Percentiles rank a stretch among this genome's conserved stretches.
Conservation (phyloP, 148 eudicot genomes). For the Heliamphora exappendiculata region DNA sequence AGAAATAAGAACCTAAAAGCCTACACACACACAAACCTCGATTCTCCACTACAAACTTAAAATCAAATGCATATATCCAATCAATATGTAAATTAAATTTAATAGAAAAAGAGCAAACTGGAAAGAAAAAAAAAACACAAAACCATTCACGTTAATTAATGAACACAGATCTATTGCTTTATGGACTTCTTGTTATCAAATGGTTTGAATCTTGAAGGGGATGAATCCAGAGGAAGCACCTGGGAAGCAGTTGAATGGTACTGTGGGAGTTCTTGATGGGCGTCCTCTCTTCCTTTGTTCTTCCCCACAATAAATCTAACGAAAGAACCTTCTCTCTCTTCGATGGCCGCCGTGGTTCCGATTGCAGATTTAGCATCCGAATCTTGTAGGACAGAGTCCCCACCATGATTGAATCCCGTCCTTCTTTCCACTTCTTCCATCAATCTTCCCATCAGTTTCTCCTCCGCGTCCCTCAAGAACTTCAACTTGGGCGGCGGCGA, state of each 20-base stretch:
- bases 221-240: conserved; percentile 68
- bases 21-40: neutral
- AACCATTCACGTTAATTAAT: conserved; percentile 1
- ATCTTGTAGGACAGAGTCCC: conserved; percentile 21
- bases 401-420: conserved; percentile 9
- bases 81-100: neutral
- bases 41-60: neutral
- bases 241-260: conserved; percentile 38
- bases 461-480: conserved; percentile 93
- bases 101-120: neutral
- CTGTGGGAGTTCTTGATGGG: conserved; percentile 7
- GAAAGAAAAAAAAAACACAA: neutral
- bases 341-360: conserved; percentile 4
- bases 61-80: conserved; percentile 4
- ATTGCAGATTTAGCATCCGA: conserved; percentile 10
- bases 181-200: conserved; percentile 16
- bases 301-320: conserved; percentile 24
- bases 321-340: conserved; percentile 29
- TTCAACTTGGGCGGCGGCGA: conserved; percentile 92
- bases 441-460: conserved; percentile 60
- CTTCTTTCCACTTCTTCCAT: conserved; percentile 62
- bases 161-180: conserved; percentile 12
- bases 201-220: conserved; percentile 31
- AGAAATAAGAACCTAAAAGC: neutral
- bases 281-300: conserved; percentile 19